Conservation (phyloP, 2,329 filamentous ascomycete genomes). For the Hypomyces rosellus region DNA sequence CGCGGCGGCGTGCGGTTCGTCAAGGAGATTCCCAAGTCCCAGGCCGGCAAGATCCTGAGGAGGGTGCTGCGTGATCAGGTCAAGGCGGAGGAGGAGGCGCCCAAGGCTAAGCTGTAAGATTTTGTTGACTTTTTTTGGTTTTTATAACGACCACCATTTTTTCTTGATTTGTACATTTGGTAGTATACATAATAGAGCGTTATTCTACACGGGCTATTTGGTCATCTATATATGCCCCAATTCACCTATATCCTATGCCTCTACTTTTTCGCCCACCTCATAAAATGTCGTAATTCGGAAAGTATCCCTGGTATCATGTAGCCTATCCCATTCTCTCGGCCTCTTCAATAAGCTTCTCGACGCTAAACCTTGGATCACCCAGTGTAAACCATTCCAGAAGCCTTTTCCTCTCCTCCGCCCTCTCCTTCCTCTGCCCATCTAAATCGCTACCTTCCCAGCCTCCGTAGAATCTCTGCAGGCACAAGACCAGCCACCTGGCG, state of each 20-base stretch:
- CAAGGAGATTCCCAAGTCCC: constrained; percentile 64
- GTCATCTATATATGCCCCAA: too few relatives aligned
- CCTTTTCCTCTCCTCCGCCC: constrained; percentile 56
- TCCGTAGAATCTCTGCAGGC: constrained; percentile 89
- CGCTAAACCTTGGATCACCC: constrained; percentile 72
- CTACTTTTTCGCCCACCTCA: not conserved
- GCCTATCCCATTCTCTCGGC: constrained; percentile 65
- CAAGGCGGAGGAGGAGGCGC: constrained; percentile 25
- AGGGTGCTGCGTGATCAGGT: constrained; percentile 43
- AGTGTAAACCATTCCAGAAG: constrained; percentile 75
- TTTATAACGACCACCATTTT: not conserved
- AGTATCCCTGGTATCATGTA: not conserved
- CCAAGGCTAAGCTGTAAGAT: constrained; percentile 31
- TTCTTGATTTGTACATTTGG: not conserved
- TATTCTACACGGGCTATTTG: too few relatives aligned
- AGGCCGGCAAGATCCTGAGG: constrained; percentile 44
- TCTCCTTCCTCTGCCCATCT: constrained; percentile 43
- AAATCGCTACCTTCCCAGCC: constrained; percentile 44
- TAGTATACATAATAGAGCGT: not conserved
- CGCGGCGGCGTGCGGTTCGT: constrained; percentile 65
- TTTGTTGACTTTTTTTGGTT: constrained; percentile 2
- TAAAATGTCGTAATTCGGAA: not conserved
- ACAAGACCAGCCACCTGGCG: constrained; percentile 86
- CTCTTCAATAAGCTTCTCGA: constrained; percentile 83
- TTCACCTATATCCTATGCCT: not conserved